These are phyloP conservation scores for Sordaria brevicollis DNA, from an alignment of 495 filamentous ascomycete species.

Conservation along the genomic window DNA sequence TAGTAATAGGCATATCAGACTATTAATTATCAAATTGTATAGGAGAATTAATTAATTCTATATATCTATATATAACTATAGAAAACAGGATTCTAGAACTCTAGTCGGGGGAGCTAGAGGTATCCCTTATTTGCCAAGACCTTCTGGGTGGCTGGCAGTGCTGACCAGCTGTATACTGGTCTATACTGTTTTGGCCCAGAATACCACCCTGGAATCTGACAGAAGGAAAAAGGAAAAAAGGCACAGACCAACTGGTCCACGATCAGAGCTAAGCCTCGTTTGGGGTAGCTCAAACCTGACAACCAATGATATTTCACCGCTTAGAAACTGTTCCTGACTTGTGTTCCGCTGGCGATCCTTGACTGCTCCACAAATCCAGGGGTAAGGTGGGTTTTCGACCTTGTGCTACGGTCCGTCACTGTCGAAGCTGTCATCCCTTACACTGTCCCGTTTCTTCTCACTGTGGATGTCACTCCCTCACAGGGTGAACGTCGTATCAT, in stretches of 20 bases:
- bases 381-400: background rate
- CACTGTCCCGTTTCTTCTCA: background rate
- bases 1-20: too few relatives aligned
- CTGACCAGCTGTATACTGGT: too few relatives aligned
- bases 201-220: too few relatives aligned
- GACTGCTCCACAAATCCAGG: background rate
- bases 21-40: too few relatives aligned
- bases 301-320: background rate
- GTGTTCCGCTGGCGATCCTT: background rate
- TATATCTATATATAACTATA: too few relatives aligned
- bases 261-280: background rate
- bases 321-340: background rate
- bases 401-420: background rate
- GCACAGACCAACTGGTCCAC: background rate
- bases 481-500: background rate
- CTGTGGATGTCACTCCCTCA: background rate
- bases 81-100: too few relatives aligned
- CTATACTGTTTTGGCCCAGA: too few relatives aligned
- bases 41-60: too few relatives aligned
- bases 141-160: too few relatives aligned
- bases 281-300: background rate
- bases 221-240: background rate
- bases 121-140: too few relatives aligned
- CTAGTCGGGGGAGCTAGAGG: too few relatives aligned
- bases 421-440: too few relatives aligned